phyloP scores from a whole-genome alignment of 2,329 filamentous ascomycete genomes.

The Colletotrichum ledebouriae region DNA sequence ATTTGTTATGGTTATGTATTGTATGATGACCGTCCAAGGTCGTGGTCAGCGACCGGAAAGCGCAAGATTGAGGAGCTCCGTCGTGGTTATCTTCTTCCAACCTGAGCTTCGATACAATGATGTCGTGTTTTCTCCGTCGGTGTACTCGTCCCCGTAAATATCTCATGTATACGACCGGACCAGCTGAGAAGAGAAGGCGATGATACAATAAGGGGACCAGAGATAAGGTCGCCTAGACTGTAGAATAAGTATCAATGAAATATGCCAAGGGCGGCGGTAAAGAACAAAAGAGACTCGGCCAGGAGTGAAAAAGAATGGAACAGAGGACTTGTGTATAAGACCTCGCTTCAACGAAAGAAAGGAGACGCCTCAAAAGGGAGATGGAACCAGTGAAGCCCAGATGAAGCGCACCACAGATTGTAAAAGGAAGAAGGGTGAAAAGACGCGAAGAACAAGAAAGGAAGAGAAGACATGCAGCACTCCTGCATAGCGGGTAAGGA shows the following conservation, averaged over 20 bases:
- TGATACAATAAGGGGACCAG: conserved; percentile 5
- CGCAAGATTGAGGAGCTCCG: background rate
- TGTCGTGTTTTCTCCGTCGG: background rate
- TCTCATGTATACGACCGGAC: conserved; percentile 4
- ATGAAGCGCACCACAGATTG: conserved; percentile 31
- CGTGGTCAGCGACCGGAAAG: conserved; percentile 5
- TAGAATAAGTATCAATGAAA: conserved; percentile 13
- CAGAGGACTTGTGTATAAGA: conserved; percentile 30
- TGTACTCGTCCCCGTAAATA: background rate
- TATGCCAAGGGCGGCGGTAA: background rate
- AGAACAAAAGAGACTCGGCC: conserved; percentile 22
- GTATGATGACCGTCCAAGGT: background rate
- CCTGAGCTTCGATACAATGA: background rate
- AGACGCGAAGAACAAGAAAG: conserved; percentile 21
- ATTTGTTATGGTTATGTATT: background rate
- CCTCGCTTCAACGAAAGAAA: conserved; percentile 30
- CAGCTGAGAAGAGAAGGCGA: conserved; percentile 14
- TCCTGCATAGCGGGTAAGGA: background rate
- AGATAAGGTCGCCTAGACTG: conserved; percentile 33
- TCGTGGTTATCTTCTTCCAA: background rate
- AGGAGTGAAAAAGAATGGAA: conserved; percentile 38
- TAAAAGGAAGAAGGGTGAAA: conserved; percentile 19
- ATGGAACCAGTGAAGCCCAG: conserved; percentile 28
- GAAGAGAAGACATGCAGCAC: conserved; percentile 9
- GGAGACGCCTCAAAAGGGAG: conserved; percentile 29